Evolutionary conservation across 495 filamentous ascomycete species (phyloP).

Genomic region (Penicillium macrosclerotiorum): DNA sequence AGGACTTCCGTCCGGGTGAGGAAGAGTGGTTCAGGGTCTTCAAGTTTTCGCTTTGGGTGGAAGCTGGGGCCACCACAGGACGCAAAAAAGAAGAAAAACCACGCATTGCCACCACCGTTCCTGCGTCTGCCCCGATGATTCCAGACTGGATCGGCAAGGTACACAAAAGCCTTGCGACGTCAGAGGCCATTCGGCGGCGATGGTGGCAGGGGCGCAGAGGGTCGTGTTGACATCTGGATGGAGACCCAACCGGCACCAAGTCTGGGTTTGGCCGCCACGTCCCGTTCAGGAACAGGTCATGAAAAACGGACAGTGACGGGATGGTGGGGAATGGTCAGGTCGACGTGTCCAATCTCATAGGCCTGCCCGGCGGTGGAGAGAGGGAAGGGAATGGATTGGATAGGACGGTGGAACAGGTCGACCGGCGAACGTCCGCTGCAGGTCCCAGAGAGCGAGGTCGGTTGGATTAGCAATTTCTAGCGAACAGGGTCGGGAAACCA

Average conservation of each 20-base stretch:
- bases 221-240: too few relatives aligned
- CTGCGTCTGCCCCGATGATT: background rate
- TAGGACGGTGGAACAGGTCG: background rate
- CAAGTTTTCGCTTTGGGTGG: background rate
- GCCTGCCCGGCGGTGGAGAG: background rate
- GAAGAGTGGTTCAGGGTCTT: background rate
- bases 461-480: background rate
- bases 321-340: background rate
- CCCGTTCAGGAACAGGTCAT: conserved; percentile 8
- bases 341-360: conserved; percentile 4
- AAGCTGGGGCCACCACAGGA: conserved; percentile 6
- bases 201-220: too few relatives aligned
- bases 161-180: conserved; percentile 18
- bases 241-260: too few relatives aligned
- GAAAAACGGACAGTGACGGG: background rate
- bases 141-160: conserved; percentile 27
- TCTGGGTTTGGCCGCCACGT: conserved; percentile 1
- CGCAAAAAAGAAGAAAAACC: background rate
- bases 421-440: conserved; percentile 4
- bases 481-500: background rate
- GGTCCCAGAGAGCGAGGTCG: background rate
- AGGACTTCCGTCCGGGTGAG: background rate
- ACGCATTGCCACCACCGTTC: conserved; percentile 14
- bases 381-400: too few relatives aligned
- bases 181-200: conserved; percentile 18